Evolutionary conservation across 2,329 filamentous ascomycete species (phyloP).

Genomic region (Hypoxylon sp.): DNA sequence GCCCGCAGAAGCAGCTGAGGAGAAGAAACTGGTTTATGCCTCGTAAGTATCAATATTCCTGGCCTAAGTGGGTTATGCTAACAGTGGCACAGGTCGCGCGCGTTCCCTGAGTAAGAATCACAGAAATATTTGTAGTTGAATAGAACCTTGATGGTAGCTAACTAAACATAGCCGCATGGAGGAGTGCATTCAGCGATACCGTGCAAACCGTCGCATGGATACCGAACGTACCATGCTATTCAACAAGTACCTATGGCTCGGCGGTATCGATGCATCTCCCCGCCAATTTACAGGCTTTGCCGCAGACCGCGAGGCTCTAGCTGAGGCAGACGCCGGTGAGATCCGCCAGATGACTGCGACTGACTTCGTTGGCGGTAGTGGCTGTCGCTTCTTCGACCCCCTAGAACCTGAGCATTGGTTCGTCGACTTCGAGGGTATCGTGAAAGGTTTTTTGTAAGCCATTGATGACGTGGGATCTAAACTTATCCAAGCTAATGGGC

Average conservation of each 20-base stretch:
- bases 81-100: constrained; percentile 58
- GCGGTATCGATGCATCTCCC: constrained; percentile 77
- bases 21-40: constrained; percentile 76
- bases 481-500: constrained; percentile 34
- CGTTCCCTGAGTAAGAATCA: constrained; percentile 70
- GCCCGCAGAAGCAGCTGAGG: constrained; percentile 75
- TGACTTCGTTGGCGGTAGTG: constrained; percentile 68
- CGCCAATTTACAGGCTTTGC: constrained; percentile 74
- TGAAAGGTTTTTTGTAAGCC: constrained; percentile 82
- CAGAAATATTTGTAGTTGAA: constrained; percentile 35
- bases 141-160: constrained; percentile 17
- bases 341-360: constrained; percentile 75
- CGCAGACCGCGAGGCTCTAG: constrained; percentile 64
- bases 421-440: constrained; percentile 85
- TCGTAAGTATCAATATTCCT: constrained; percentile 61
- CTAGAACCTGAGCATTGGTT: constrained; percentile 71
- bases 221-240: constrained; percentile 75
- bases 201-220: constrained; percentile 81
- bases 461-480: neutral
- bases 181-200: constrained; percentile 85
- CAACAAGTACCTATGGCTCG: constrained; percentile 84
- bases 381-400: constrained; percentile 66
- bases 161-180: constrained; percentile 77
- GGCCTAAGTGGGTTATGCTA: constrained; percentile 7
- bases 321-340: constrained; percentile 73